Base-by-base conservation (phyloP, 805 yeast species). In the Kodamaea nitidulidarum region DNA sequence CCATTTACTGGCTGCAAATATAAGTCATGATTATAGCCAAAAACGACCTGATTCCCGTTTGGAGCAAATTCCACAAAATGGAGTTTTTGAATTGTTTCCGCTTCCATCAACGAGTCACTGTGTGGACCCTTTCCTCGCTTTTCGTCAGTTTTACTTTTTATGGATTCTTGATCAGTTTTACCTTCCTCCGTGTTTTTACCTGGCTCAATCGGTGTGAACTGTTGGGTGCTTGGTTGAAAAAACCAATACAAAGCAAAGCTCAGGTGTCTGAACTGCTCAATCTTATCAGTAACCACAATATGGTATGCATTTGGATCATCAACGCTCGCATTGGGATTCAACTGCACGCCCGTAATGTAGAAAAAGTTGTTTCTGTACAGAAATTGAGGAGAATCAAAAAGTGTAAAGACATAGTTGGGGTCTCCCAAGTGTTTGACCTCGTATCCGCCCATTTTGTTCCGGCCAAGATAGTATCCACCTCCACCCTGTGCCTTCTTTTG, bases 61-160 rank as follows among this genome's bases (percentile, higher is more conserved):
- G 96, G 95, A 3, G 93, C 75, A 84, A 93, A 87, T 37, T 67
- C 55, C 0, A 87, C 85, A 38, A 56, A 56, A 30, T 53, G 57
- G 15, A 67, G 50, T 33, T 61, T 63, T 12, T 48, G 49, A 15
- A 64, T 44, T 3, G 32, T 22, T 21, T 45, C 42, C 3, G 27
- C 32, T 5, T 50, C 42, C 28, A 44, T 31, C 18, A 29, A 21
- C 14, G 26, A 12, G n/a, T 8, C 15, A 20, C 7, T 5, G 5
- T 20, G 22, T 20, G n/a, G n/a, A 14, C 28, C 32, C 11, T 26
- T 5, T 7, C 17, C 7, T 28, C 32, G 7, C 18, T 28, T 15
- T 12, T 15, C 18, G n/a, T n/a, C n/a, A n/a, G n/a, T n/a, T n/a
- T n/a, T n/a, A n/a, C n/a, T n/a, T n/a, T n/a, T n/a, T n/a, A n/a